These are phyloP conservation scores for Marasmius tenuissimus DNA, from an alignment of 1,284 basidiomycete genomes.

Conservation along the genomic window DNA sequence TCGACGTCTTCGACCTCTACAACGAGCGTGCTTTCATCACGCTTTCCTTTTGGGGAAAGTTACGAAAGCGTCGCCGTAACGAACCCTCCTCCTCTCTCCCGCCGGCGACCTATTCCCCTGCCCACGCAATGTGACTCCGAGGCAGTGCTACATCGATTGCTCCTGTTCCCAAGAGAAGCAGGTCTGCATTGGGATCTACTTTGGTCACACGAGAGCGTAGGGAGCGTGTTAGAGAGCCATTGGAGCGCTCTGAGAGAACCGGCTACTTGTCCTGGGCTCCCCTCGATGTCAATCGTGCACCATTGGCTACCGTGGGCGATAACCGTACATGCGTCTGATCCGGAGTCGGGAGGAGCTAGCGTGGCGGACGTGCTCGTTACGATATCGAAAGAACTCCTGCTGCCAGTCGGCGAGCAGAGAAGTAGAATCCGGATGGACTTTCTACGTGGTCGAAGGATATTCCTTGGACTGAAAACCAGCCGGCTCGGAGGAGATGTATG, in stretches of 20 bases:
- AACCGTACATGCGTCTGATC: conserved; percentile 3
- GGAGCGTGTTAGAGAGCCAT: neutral
- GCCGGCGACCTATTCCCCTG: neutral
- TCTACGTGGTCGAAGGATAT: conserved; percentile 2
- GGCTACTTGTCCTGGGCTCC: conserved; percentile 10
- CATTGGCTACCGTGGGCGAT: conserved; percentile 9
- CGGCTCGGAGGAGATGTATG: conserved; percentile 8
- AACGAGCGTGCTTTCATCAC: neutral
- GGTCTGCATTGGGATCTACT: neutral
- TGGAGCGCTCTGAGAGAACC: neutral
- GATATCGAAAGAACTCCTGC: neutral
- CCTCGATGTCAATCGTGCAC: conserved; percentile 11
- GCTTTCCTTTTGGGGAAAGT: neutral
- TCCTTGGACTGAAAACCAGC: conserved; percentile 2
- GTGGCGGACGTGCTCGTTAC: conserved; percentile 9
- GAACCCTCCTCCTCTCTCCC: neutral
- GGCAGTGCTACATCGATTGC: neutral
- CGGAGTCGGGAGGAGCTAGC: conserved; percentile 1
- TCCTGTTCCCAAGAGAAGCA: neutral
- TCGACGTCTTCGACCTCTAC: too few relatives aligned
- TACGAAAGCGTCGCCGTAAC: neutral
- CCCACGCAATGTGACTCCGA: neutral
- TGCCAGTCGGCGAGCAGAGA: neutral
- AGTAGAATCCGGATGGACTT: neutral
- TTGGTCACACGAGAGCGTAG: neutral